Percentiles rank a stretch among this genome's conserved stretches.
These are phyloP conservation scores for Xylaria castorea DNA, from an alignment of 495 filamentous ascomycete species.

Conservation along the genomic window DNA sequence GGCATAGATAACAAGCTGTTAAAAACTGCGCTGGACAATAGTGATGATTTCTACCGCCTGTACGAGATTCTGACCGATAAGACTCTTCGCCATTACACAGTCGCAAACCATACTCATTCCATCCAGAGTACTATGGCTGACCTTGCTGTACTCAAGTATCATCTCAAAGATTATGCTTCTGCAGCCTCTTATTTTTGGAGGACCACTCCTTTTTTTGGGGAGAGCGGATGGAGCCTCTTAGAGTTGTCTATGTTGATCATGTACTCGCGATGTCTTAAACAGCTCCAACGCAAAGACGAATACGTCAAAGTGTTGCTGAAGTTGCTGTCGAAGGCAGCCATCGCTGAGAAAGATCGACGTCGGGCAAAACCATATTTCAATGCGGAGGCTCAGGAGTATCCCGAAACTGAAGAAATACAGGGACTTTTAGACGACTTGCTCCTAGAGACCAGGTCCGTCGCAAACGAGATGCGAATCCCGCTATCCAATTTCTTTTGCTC, in stretches of 20 bases:
- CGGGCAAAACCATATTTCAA: conserved; percentile 46
- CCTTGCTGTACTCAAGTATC: conserved; percentile 81
- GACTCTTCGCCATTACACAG: conserved; percentile 73
- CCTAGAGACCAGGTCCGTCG: conserved; percentile 63
- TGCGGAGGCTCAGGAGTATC: conserved; percentile 48
- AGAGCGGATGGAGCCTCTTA: conserved; percentile 77
- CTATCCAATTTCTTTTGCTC: conserved; percentile 76
- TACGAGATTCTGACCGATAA: conserved; percentile 77
- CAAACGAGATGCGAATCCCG: conserved; percentile 69
- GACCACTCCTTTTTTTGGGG: conserved; percentile 83
- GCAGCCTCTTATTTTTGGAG: conserved; percentile 82
- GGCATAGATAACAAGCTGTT: conserved; percentile 62
- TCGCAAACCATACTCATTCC: conserved; percentile 77
- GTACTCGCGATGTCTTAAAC: conserved; percentile 82
- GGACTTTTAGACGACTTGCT: conserved; percentile 73
- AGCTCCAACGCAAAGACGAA: conserved; percentile 77
- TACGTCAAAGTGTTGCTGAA: conserved; percentile 77
- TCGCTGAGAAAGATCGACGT: conserved; percentile 57
- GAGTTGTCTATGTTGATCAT: conserved; percentile 85
- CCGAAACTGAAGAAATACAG: conserved; percentile 61
- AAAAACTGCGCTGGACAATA: conserved; percentile 55
- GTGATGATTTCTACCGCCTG: conserved; percentile 62
- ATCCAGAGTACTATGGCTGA: conserved; percentile 81
- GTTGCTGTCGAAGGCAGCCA: conserved; percentile 76
- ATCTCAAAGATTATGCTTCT: conserved; percentile 71